phyloP scores from a whole-genome alignment of 371 early-diverging fungal species.

The Quaeritorhiza haematococci region DNA sequence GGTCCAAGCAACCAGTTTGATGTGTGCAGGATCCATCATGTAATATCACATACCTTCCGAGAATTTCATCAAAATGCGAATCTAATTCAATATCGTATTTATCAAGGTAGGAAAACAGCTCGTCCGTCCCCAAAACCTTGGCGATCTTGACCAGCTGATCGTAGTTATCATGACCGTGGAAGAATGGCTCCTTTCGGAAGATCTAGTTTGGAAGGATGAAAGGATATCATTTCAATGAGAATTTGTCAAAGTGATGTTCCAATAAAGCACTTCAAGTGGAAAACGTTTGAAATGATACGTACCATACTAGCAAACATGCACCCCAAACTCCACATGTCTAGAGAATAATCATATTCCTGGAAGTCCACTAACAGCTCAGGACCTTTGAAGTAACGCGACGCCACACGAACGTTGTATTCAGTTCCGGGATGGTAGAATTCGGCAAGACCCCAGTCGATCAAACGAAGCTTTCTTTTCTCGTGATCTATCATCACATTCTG shows the following conservation, averaged over 20 bases:
- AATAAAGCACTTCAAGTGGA: no score
- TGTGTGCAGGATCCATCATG: no score
- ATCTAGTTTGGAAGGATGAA: no score
- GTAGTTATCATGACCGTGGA: slow-evolving; percentile 89
- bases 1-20: neutral
- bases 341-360: slow-evolving; percentile 50
- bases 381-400: slow-evolving; percentile 51
- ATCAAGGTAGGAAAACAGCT: slow-evolving; percentile 71
- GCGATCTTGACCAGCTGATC: slow-evolving; percentile 94
- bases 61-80: slow-evolving; percentile 59
- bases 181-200: slow-evolving; percentile 92
- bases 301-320: slow-evolving; percentile 48
- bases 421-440: slow-evolving; percentile 49
- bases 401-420: slow-evolving; percentile 49
- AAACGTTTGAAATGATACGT: neutral
- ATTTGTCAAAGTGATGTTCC: neutral
- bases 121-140: slow-evolving; percentile 84
- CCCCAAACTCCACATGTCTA: slow-evolving; percentile 62
- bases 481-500: slow-evolving; percentile 56
- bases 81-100: slow-evolving; percentile 85
- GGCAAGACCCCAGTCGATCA: slow-evolving; percentile 60
- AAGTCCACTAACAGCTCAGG: slow-evolving; percentile 52
- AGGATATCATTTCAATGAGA: no score
- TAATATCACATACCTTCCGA: slow-evolving; percentile 34
- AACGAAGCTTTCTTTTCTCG: slow-evolving; percentile 16